A percentile compares a stretch with the other conserved stretches of the same genome.
phyloP scores from a whole-genome alignment of 2,329 filamentous ascomycete species.

The Epichloe scottii region DNA sequence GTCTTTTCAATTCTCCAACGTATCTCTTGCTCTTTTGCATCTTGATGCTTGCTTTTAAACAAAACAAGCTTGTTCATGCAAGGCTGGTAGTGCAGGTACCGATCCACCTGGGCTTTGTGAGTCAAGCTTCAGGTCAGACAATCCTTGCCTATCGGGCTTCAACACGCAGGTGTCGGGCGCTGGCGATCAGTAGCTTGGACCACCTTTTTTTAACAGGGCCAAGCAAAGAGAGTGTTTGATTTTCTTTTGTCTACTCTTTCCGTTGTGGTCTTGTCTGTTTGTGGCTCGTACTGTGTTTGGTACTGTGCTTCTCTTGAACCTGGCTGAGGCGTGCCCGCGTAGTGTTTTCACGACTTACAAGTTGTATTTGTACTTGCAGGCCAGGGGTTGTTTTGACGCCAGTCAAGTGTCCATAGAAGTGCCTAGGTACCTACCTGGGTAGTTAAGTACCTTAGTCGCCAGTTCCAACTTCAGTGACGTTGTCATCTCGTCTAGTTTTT shows the following conservation, averaged over 20 bases:
- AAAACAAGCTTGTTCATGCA: conserved; percentile 2
- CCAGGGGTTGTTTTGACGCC: neutral
- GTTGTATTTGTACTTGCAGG: neutral
- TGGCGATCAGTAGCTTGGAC: neutral
- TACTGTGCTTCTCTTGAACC: neutral
- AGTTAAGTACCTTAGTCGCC: neutral
- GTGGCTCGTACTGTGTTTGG: neutral
- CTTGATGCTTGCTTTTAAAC: neutral
- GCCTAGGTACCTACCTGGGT: neutral
- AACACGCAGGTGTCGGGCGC: conserved; percentile 3
- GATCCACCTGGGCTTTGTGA: conserved; percentile 1
- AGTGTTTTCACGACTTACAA: neutral
- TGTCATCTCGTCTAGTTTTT: no score
- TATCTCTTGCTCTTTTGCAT: neutral
- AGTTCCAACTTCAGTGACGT: no score
- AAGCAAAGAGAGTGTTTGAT: neutral
- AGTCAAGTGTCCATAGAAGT: no score
- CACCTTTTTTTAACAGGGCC: neutral
- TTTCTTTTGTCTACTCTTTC: neutral
- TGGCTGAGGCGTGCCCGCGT: no score
- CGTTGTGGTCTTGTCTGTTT: neutral
- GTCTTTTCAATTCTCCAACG: conserved; percentile 2
- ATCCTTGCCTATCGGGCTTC: conserved; percentile 4
- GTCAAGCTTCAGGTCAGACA: neutral
- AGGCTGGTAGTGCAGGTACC: conserved; percentile 4